A percentile compares a stretch with the other conserved stretches of the same genome.
Conservation (phyloP, 768 basidiomycete genomes). For the Hypholoma fasciculare region DNA sequence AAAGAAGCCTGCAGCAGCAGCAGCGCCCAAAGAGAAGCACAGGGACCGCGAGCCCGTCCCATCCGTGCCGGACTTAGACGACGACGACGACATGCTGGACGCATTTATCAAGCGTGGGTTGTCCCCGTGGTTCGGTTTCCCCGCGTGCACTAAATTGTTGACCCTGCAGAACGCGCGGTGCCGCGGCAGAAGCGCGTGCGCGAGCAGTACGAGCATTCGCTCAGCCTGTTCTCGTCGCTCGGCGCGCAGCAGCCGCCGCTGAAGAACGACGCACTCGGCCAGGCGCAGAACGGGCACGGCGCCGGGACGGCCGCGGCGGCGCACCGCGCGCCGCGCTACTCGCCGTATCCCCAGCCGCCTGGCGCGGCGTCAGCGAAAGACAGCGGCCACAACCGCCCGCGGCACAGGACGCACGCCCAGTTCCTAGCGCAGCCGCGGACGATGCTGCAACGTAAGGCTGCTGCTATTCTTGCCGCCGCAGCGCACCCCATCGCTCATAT, state of each 20-base stretch:
- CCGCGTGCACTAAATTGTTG: constrained; percentile 1
- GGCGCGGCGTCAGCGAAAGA: constrained; percentile 10
- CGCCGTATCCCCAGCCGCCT: constrained; percentile 29
- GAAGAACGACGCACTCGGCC: constrained; percentile 3
- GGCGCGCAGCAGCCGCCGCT: constrained; percentile 7
- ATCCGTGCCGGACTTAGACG: constrained; percentile 15
- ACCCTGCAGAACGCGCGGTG: constrained; percentile 10
- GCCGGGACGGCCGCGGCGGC: no score
- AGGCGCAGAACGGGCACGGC: neutral
- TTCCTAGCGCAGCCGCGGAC: constrained; percentile 37
- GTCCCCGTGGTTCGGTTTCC: neutral
- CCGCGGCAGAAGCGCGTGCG: constrained; percentile 11
- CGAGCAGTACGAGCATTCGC: constrained; percentile 18
- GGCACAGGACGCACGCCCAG: constrained; percentile 12
- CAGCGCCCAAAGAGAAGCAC: constrained; percentile 10
- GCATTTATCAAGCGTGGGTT: constrained; percentile 22
- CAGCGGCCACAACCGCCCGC: constrained; percentile 9
- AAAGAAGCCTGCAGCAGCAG: constrained; percentile 12
- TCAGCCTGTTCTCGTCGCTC: constrained; percentile 15
- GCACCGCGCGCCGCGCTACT: constrained; percentile 27
- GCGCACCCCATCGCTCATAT: neutral
- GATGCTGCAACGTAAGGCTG: constrained; percentile 66
- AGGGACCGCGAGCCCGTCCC: constrained; percentile 9
- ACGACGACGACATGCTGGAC: constrained; percentile 21
- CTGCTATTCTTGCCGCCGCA: neutral